Evolutionary conservation across 2,329 filamentous ascomycete species (phyloP).

Genomic region (Pseudocercospora fijiensis): DNA sequence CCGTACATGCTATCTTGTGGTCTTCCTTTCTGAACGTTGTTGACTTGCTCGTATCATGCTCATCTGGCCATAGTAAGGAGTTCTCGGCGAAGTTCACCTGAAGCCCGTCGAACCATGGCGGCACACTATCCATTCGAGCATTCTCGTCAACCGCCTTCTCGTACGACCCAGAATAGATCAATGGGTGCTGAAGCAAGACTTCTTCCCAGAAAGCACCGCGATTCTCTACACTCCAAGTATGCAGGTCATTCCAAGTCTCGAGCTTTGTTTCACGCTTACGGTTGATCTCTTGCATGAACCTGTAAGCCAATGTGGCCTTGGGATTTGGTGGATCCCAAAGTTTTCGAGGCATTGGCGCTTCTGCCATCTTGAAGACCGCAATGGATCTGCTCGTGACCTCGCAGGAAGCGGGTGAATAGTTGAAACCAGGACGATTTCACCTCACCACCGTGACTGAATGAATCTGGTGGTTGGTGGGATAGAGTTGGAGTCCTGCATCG

Average conservation of each 20-base stretch:
- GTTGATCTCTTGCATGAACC: constrained; percentile 67
- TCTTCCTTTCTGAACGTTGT: constrained; percentile 67
- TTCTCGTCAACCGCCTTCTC: constrained; percentile 63
- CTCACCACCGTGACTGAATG: neutral
- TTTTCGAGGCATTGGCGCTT: constrained; percentile 41
- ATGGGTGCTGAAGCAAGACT: constrained; percentile 58
- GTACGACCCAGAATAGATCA: constrained; percentile 62
- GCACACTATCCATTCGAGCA: constrained; percentile 67
- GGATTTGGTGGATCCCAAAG: constrained; percentile 47
- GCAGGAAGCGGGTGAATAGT: no score
- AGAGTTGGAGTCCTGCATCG: constrained; percentile 2
- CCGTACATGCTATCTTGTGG: constrained; percentile 66
- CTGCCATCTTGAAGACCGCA: constrained; percentile 15
- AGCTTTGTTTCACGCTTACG: constrained; percentile 56
- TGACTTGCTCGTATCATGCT: constrained; percentile 46
- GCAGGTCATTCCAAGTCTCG: constrained; percentile 67
- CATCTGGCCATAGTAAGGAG: constrained; percentile 60
- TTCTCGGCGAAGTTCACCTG: constrained; percentile 79
- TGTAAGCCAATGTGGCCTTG: constrained; percentile 59
- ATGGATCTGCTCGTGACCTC: neutral
- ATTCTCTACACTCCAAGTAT: constrained; percentile 65
- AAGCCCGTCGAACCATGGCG: constrained; percentile 74
- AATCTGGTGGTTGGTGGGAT: neutral
- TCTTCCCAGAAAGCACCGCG: constrained; percentile 65
- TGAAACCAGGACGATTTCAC: neutral